Base-by-base conservation (phyloP, 1,284 basidiomycete species). In the Golubevia sp. region DNA sequence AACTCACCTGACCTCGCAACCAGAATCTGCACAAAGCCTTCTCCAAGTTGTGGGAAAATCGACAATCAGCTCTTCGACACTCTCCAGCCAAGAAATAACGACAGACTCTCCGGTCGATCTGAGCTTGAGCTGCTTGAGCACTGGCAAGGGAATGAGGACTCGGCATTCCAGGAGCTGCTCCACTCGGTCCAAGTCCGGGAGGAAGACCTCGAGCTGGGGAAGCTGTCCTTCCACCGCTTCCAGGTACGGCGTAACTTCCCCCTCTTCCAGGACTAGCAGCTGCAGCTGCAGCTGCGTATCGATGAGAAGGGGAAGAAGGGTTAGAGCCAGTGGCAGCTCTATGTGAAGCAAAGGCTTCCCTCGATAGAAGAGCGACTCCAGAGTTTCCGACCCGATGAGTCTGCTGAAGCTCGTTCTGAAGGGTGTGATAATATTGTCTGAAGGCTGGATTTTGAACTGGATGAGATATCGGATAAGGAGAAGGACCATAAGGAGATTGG, bases 81-180 rank as follows among this genome's bases (percentile, higher is more conserved):
- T 98, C 95, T 20, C 97, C 97, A 5, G 93, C 93, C 44, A 99
- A 88, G 84, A 94, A 99, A 84, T 98, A 99, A 62, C 97, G 88
- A 84, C 96, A 99, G 49, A 99, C 94, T 61, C 86, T 71, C 21
- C 68, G 62, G 2, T 64, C 61, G 20, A 58, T 56, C 3, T 57
- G 51, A 15, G 66, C 66, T 1, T 59, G 30, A 18, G 58, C 24
- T 21, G 54, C 61, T 5, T 61, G 48, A 0, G 44, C 53, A 18
- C 59, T 58, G 50, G 44, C 59, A 49, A 25, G 23, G 44, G 26
- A 44, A 44, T 44, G 18, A 44, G 38, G 38, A 44, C 38, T 44
- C 38, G 38, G 38, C 38, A 44, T 44, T 44, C 38, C 38, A 44
- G 38, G 38, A 44, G 38, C 38, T 13, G 38, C 38, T 44, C 38